Base-by-base conservation (phyloP, 306 rosid genomes). In the Cucumis melo region DNA sequence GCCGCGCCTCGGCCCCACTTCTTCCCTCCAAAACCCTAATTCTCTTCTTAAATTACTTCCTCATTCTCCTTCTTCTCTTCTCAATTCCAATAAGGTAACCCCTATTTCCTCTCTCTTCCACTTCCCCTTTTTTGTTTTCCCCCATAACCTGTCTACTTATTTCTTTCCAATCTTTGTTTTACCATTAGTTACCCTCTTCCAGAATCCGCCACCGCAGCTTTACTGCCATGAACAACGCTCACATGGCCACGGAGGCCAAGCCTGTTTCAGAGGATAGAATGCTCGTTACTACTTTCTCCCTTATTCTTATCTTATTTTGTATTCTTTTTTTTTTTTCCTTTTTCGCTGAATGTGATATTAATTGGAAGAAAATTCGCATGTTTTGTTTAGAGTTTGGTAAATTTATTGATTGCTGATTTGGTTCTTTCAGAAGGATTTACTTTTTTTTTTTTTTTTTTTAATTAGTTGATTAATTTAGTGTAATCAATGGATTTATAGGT, bases 181-280 rank as follows among this genome's bases (percentile, higher is more conserved):
- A 7, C 67, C 6, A 78, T 14, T 87, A 94, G 96, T 78, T 89
- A 50, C 50, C 76, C 20, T 89, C 42, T 74, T 75, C 86, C 78
- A 55, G 70, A 76, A 56, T 75, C 77, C 67, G 46, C 77, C 85
- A 86, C 73, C 87, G 89, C 38, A 80, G 77, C 39, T 56, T n/a
- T 70, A 78, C 55, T 73, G 65, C 82, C 34, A 83, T 83, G 72
- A 86, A 74, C 81, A 86, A 76, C 81, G 72, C 89, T 46, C 86
- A 78, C 29, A 88, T 87, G 91, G 88, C 95, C 36, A 90, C 88
- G 44, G 96, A 87, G 66, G 88, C 85, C 64, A 87, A 87, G 79
- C 84, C 87, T 7, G 63, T 84, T 64, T 83, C 95, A 17, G 88
- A 81, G 58, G 83, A 89, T 60, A 83, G 85, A 87, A 91, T 94